Percentiles rank a stretch among this genome's conserved stretches.
Evolutionary conservation across 164 flowering plant species (phyloP).

Genomic region (Berberis vulgaris): DNA sequence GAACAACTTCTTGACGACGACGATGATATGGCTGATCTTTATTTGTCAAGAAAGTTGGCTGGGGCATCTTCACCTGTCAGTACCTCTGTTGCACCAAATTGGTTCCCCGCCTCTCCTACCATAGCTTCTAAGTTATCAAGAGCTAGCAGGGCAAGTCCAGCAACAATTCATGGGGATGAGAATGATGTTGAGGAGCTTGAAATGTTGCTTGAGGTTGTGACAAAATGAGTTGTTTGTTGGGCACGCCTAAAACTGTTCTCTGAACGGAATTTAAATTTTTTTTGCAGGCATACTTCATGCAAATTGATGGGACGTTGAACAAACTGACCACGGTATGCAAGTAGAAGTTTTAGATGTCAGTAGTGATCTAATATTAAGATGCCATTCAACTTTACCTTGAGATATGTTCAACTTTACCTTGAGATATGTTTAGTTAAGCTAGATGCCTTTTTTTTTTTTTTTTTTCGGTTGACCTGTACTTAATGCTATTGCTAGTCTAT

Average conservation of each 20-base stretch:
- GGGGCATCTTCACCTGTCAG: constrained; percentile 60
- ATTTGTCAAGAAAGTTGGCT: constrained; percentile 70
- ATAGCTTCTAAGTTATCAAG: constrained; percentile 68
- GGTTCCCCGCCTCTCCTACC: constrained; percentile 72
- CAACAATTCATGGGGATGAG: constrained; percentile 72
- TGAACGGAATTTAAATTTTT: constrained; percentile 12
- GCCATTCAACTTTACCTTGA: too few species aligned
- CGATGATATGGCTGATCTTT: constrained; percentile 95
- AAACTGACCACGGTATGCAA: constrained; percentile 74
- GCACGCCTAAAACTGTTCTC: constrained; percentile 1
- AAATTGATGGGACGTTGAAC: constrained; percentile 89
- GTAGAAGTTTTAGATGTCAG: not conserved
- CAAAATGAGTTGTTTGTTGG: not conserved
- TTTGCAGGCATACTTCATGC: constrained; percentile 96
- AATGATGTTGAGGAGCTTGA: constrained; percentile 95
- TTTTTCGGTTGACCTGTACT: too few species aligned
- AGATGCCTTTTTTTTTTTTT: too few species aligned
- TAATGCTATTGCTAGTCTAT: too few species aligned
- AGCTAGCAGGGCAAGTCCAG: constrained; percentile 69
- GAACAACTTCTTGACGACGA: constrained; percentile 96
- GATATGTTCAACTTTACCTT: too few species aligned
- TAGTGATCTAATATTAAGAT: not conserved
- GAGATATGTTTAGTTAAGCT: too few species aligned
- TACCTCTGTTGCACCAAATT: constrained; percentile 51
- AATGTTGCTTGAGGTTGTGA: constrained; percentile 84